A percentile compares a stretch with the other conserved stretches of the same genome.
Evolutionary conservation across 2,329 filamentous ascomycete species (phyloP).

Genomic region (Aureobasidium sp.): DNA sequence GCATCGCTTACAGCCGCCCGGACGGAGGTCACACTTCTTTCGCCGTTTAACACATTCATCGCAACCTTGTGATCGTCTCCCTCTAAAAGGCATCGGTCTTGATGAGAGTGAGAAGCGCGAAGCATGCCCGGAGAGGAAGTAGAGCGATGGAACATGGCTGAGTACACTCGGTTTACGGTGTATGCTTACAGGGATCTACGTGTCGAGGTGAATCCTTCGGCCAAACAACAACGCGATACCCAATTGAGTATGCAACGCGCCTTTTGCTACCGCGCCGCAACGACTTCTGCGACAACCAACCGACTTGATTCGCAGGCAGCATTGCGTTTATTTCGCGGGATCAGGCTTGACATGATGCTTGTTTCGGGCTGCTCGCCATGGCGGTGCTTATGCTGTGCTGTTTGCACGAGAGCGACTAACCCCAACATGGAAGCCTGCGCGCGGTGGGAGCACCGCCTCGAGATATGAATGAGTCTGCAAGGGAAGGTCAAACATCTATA

Average conservation of each 20-base stretch:
- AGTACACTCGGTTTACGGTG: not conserved
- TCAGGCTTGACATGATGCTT: not conserved
- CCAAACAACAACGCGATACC: not conserved
- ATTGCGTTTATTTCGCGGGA: not conserved
- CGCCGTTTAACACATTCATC: slow-evolving; percentile 4
- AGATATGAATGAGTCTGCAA: not conserved
- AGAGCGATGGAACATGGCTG: not conserved
- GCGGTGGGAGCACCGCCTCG: not conserved
- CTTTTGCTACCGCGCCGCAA: not conserved
- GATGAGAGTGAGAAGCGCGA: not conserved
- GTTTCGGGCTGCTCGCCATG: not conserved
- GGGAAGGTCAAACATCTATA: not conserved
- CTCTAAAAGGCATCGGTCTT: not conserved
- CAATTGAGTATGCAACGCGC: not conserved
- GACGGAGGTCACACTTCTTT: slow-evolving; percentile 2
- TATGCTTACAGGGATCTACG: not conserved
- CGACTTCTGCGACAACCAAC: not conserved
- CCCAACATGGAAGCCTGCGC: not conserved
- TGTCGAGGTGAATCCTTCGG: not conserved
- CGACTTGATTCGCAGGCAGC: not conserved
- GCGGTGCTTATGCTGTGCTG: not conserved
- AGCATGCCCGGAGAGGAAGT: not conserved
- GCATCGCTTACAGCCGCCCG: not conserved
- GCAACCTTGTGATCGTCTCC: not conserved
- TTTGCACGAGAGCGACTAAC: not conserved